Conservation (phyloP, 805 yeast species). For the Wickerhamomyces canadensis region DNA sequence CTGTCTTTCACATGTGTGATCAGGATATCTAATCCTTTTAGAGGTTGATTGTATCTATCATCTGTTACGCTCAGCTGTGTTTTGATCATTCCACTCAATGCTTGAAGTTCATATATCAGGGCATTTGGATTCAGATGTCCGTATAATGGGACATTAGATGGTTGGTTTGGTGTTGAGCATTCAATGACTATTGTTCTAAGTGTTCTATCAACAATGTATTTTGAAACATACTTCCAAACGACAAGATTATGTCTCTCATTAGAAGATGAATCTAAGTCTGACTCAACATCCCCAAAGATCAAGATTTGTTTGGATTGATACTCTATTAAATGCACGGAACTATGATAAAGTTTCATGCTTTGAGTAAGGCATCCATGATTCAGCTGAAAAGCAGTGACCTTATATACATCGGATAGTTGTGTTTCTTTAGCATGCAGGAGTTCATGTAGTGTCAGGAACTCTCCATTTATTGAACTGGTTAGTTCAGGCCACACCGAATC, state of each 20-base stretch:
- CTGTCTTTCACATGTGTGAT: constrained; percentile 45
- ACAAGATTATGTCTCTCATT: constrained; percentile 27
- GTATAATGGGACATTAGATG: constrained; percentile 46
- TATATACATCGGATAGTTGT: constrained; percentile 8
- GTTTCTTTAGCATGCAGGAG: constrained; percentile 6
- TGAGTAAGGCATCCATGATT: constrained; percentile 34
- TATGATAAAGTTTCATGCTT: constrained; percentile 26
- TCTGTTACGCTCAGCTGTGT: not conserved
- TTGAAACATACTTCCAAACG: constrained; percentile 57
- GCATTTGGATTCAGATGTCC: constrained; percentile 78
- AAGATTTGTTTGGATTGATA: constrained; percentile 38
- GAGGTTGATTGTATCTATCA: constrained; percentile 2
- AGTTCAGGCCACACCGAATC: constrained; percentile 77
- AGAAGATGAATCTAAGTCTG: constrained; percentile 43
- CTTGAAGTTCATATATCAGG: constrained; percentile 50
- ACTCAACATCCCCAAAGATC: constrained; percentile 82
- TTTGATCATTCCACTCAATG: not conserved
- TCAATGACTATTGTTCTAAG: constrained; percentile 65
- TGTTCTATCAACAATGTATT: constrained; percentile 31
- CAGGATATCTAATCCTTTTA: constrained; percentile 20
- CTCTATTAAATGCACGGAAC: constrained; percentile 55
- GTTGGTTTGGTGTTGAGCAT: constrained; percentile 56
- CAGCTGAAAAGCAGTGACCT: constrained; percentile 32
- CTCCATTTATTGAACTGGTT: constrained; percentile 22
- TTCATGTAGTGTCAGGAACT: constrained; percentile 21